Conservation (phyloP, 1,284 basidiomycete genomes). For the Irpex rosettiformis region DNA sequence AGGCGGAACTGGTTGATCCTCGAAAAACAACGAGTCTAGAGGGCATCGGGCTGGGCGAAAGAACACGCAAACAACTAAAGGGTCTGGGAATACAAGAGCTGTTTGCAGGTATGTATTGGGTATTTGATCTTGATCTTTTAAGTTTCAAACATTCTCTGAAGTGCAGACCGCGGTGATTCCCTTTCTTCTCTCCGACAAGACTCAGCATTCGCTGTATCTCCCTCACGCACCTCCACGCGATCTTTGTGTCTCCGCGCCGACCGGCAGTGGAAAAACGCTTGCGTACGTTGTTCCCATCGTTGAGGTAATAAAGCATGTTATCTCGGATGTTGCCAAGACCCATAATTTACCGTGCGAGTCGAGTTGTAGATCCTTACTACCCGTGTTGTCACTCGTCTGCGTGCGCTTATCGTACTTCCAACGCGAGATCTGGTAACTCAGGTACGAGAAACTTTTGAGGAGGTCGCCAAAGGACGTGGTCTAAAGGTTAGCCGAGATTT, state of each 20-base stretch:
- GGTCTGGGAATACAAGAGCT: slow-evolving; percentile 79
- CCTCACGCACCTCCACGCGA: slow-evolving; percentile 75
- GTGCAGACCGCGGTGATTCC: slow-evolving; percentile 86
- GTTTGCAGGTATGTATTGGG: slow-evolving; percentile 73
- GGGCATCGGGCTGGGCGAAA: slow-evolving; percentile 49
- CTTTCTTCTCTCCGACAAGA: slow-evolving; percentile 53
- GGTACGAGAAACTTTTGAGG: slow-evolving; percentile 90
- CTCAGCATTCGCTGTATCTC: slow-evolving; percentile 56
- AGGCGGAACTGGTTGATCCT: slow-evolving; percentile 72
- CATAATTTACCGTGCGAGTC: background rate
- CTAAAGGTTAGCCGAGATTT: slow-evolving; percentile 58
- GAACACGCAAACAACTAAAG: slow-evolving; percentile 58
- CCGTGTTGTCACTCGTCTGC: slow-evolving; percentile 76
- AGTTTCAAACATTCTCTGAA: slow-evolving; percentile 23
- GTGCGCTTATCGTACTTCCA: slow-evolving; percentile 92
- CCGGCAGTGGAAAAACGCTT: slow-evolving; percentile 95
- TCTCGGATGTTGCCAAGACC: background rate
- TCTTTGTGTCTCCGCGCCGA: slow-evolving; percentile 96
- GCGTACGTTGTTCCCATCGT: slow-evolving; percentile 93
- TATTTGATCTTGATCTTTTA: slow-evolving; percentile 1
- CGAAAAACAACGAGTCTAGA: slow-evolving; percentile 45
- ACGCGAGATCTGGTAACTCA: slow-evolving; percentile 95
- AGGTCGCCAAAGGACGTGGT: slow-evolving; percentile 80
- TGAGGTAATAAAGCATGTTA: slow-evolving; percentile 51
- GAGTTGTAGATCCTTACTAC: slow-evolving; percentile 59